A percentile compares a stretch with the other conserved stretches of the same genome.
Conservation (phyloP, 345 rosid genomes). For the Linum usitatissimum region DNA sequence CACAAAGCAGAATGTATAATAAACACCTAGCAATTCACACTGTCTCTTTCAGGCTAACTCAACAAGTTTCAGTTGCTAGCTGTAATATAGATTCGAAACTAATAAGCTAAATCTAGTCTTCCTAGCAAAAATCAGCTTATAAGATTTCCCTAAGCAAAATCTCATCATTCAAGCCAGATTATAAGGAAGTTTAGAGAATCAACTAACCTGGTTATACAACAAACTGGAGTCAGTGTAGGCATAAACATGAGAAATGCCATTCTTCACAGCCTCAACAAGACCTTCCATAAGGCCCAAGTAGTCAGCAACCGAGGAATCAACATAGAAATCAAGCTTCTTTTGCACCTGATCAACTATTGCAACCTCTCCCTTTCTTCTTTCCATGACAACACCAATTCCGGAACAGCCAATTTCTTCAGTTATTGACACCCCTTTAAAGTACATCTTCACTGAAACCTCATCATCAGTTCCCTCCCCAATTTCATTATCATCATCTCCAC, state of each 20-base stretch:
- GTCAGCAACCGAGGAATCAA: constrained; percentile 69
- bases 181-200: neutral
- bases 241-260: constrained; percentile 43
- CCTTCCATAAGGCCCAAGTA: constrained; percentile 89
- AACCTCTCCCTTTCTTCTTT: constrained; percentile 42
- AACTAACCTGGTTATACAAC: constrained; percentile 64
- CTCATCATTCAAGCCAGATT: neutral
- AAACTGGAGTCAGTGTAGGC: constrained; percentile 66
- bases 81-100: neutral
- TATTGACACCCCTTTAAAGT: constrained; percentile 71
- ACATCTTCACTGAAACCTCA: constrained; percentile 75
- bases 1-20: neutral
- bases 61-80: neutral
- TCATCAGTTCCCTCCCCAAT: constrained; percentile 29
- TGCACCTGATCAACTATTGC: constrained; percentile 59
- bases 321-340: constrained; percentile 79
- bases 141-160: neutral
- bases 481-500: constrained; percentile 84
- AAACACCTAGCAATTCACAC: neutral
- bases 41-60: neutral
- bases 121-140: neutral
- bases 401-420: constrained; percentile 45
- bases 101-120: neutral
- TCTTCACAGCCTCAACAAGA: constrained; percentile 52
- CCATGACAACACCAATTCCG: constrained; percentile 84